phyloP scores from a whole-genome alignment of 108 stramenopile species.

The Aurantiochytrium sp. region DNA sequence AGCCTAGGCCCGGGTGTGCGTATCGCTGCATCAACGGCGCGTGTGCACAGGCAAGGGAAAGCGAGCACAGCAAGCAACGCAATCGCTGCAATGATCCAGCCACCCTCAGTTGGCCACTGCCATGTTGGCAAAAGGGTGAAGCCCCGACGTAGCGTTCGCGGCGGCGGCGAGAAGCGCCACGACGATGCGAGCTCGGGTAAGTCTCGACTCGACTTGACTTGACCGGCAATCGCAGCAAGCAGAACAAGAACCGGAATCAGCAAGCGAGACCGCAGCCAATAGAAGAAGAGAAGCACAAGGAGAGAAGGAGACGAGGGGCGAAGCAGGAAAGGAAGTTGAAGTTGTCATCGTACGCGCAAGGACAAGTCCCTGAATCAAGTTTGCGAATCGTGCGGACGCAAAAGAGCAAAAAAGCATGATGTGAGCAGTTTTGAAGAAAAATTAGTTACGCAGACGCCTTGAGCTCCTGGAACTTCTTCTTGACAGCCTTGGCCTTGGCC shows the following conservation, averaged over 20 bases:
- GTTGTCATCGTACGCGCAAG: no score
- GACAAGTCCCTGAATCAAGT: no score
- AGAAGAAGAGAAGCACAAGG: background rate
- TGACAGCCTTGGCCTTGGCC: conserved; percentile 78
- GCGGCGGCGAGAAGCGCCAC: background rate
- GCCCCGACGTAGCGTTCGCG: background rate
- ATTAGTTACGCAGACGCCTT: background rate
- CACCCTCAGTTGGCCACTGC: no score
- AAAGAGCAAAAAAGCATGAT: no score
- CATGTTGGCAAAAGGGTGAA: no score
- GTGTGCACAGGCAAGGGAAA: no score
- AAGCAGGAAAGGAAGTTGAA: background rate
- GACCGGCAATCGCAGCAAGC: background rate
- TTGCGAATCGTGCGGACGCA: no score
- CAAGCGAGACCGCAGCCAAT: background rate
- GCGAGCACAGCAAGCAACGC: no score
- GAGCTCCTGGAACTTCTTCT: conserved; percentile 76
- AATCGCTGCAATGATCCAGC: no score
- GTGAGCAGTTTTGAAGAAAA: no score
- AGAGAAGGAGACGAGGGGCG: background rate
- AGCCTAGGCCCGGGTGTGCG: no score
- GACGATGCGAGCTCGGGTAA: background rate
- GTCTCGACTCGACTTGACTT: background rate
- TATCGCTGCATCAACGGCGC: no score
- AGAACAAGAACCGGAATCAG: background rate